Conservation (phyloP, 2,329 filamentous ascomycete species). For the Neonectria punicea region DNA sequence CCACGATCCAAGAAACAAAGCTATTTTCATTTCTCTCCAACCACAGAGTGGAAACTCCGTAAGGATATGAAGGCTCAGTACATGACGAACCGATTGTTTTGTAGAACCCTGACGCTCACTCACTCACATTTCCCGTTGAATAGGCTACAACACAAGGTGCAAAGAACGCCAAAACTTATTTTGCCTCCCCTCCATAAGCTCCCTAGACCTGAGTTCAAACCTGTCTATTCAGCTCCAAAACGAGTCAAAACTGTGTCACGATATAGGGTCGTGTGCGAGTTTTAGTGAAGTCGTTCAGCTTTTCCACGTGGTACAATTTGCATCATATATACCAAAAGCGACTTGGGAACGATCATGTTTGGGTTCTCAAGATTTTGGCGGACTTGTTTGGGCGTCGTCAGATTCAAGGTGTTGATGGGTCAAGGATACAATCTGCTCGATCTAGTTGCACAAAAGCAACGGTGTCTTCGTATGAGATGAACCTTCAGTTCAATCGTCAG, state of each 20-base stretch:
- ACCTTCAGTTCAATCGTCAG: neutral
- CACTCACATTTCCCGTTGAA: neutral
- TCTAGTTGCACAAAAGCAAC: neutral
- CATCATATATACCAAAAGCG: neutral
- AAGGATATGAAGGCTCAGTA: no score
- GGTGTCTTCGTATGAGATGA: neutral
- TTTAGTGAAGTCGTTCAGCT: neutral
- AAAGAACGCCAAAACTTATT: neutral
- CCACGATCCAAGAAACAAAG: no score
- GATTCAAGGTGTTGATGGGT: neutral
- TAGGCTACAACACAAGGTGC: neutral
- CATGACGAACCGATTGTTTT: no score
- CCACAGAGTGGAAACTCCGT: no score
- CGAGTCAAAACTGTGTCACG: no score
- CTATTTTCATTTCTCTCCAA: no score
- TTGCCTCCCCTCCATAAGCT: neutral
- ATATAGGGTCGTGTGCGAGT: no score
- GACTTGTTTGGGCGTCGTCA: neutral
- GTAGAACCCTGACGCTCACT: no score
- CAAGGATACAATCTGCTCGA: neutral
- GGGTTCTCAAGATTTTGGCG: neutral
- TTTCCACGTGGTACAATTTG: neutral
- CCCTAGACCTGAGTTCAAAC: no score
- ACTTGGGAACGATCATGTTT: neutral
- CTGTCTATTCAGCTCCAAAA: no score